These are phyloP conservation scores for Boletus edulis DNA, from an alignment of 768 basidiomycete species.

Conservation along the genomic window DNA sequence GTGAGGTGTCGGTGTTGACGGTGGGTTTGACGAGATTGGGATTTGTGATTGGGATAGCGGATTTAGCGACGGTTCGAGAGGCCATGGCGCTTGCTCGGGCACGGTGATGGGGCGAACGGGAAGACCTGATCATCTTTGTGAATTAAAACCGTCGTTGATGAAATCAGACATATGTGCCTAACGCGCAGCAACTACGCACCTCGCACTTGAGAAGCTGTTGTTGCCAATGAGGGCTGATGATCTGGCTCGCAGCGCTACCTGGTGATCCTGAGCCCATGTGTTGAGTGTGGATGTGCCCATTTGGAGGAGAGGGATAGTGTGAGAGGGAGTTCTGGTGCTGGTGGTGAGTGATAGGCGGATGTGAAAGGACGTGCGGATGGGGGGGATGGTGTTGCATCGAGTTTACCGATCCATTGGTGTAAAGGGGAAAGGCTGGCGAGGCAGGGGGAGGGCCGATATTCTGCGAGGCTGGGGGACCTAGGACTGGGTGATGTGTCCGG, in stretches of 20 bases:
- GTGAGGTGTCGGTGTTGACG: constrained; percentile 24
- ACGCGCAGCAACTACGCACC: constrained; percentile 49
- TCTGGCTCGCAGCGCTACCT: constrained; percentile 50
- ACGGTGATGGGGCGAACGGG: constrained; percentile 89
- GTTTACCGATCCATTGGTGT: constrained; percentile 65
- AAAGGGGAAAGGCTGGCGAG: constrained; percentile 74
- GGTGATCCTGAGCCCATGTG: constrained; percentile 62
- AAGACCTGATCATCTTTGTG: constrained; percentile 73
- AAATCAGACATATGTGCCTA: constrained; percentile 16
- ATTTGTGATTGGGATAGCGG: constrained; percentile 89
- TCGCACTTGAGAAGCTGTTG: constrained; percentile 91
- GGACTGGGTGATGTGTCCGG: constrained; percentile 57
- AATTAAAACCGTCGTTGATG: constrained; percentile 18
- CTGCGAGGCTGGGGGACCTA: constrained; percentile 41
- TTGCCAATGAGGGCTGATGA: constrained; percentile 86
- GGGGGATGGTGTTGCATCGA: constrained; percentile 62
- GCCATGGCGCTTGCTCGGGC: constrained; percentile 96
- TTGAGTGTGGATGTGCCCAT: constrained; percentile 57
- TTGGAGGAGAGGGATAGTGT: constrained; percentile 79
- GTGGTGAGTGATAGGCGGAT: constrained; percentile 60
- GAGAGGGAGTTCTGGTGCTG: constrained; percentile 79
- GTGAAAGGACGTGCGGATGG: constrained; percentile 47
- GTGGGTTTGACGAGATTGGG: constrained; percentile 66
- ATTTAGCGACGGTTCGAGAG: constrained; percentile 80
- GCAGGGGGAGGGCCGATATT: constrained; percentile 60